Evolutionary conservation across 331 rosid genomes (phyloP), one percentile per base, ranked within the genome.

Genomic region (Phaseolus coccineus): DNA sequence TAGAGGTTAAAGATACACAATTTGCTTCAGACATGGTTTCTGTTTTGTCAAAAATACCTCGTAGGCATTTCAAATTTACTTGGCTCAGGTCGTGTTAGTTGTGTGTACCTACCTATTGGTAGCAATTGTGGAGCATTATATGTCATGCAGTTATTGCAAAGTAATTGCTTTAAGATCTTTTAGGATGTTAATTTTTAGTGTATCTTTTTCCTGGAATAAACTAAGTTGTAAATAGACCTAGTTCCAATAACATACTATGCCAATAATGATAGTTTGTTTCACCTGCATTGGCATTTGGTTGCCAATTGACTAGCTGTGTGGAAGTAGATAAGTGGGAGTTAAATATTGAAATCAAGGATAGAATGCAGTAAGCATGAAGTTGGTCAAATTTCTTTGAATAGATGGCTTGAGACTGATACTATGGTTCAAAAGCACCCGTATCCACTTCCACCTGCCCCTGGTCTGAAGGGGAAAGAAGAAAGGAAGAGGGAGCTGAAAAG

Each of bases 381-480:
- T 59, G 39, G 39, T 13, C n/a, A 27, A 58, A 59, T 59, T 30
- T 8, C 19, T 30, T 59, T 28, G 4, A 28, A 59, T 28, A 30
- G 37, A 28, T 59, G 67, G 67, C 67, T 10, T 12, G 10, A 59
- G 67, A 59, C 67, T 30, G 67, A 59, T 59, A 59, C 67, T 30
- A 5, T 14, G 40, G 37, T 27, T 27, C 3, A 27, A 25, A 58
- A 56, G 33, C 15, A 24, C 15, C 27, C 24, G 63, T 27, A 56
- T 55, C 61, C 30, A 55, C 14, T 55, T 28, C 61, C 61, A 55
- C 30, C 30, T 22, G 14, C 22, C 33, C 15, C 3, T 13, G 30
- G 22, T 19, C 33, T 24, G 2, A 1, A 7, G 33, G 33, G 63
- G 63, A 56, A 55, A 19, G 12, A 56, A 56, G 15, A 56, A 55